phyloP scores from a whole-genome alignment of 345 rosid genomes.

The Anacardium occidentale region DNA sequence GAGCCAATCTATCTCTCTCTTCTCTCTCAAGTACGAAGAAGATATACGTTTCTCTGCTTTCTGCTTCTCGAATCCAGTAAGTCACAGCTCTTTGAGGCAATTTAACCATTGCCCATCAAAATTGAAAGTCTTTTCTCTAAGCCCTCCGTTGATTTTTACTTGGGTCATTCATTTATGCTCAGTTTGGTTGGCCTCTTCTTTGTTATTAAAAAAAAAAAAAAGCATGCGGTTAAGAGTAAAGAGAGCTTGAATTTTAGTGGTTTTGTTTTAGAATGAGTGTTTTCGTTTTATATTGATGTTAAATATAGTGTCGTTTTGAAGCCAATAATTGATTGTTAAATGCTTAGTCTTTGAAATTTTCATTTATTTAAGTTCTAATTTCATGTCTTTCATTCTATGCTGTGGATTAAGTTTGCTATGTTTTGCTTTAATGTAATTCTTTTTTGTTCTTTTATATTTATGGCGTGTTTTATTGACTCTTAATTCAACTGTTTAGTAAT shows the following conservation, averaged over 20 bases:
- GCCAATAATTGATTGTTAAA: neutral
- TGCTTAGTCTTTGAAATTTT: slow-evolving; percentile 5
- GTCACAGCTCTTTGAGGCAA: neutral
- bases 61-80: slow-evolving; percentile 12
- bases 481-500: neutral
- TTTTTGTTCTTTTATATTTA: neutral
- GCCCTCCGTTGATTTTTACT: neutral
- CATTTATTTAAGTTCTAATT: neutral
- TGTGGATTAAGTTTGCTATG: neutral
- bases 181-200: slow-evolving; percentile 1
- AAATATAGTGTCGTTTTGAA: neutral
- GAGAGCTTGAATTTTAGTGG: slow-evolving; percentile 10
- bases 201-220: neutral
- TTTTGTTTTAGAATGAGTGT: slow-evolving; percentile 6
- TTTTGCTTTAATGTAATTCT: neutral
- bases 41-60: neutral
- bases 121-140: neutral
- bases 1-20: neutral
- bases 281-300: neutral
- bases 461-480: neutral
- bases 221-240: neutral
- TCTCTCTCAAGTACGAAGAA: neutral
- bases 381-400: neutral
- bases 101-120: neutral
- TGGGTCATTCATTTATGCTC: neutral